These are phyloP conservation scores for Dillenia suffruticosa DNA, from an alignment of 164 flowering plant genomes.

Conservation along the genomic window DNA sequence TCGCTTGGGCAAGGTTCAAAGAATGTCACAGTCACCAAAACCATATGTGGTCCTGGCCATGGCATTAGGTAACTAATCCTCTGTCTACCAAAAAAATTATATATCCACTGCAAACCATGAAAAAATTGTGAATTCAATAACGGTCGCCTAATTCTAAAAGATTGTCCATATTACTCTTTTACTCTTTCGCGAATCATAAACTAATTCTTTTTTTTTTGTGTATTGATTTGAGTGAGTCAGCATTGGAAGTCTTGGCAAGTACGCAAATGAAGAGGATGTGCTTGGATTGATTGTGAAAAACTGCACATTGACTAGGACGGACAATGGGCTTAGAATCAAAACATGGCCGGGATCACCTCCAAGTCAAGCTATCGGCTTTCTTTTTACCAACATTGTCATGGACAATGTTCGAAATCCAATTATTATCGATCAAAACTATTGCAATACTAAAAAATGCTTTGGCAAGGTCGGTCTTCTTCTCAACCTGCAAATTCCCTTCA, in stretches of 20 bases:
- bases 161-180: too few species aligned
- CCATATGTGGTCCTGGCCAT: slow-evolving; percentile 51
- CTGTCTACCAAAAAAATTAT: too few species aligned
- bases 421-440: slow-evolving; percentile 41
- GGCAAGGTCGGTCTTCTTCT: too few species aligned
- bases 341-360: slow-evolving; percentile 32
- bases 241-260: slow-evolving; percentile 51
- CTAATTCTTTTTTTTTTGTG: too few species aligned
- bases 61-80: slow-evolving; percentile 39
- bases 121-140: too few species aligned
- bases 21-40: slow-evolving; percentile 21
- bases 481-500: too few species aligned
- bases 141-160: too few species aligned
- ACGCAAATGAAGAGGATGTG: slow-evolving; percentile 36
- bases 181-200: too few species aligned
- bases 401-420: slow-evolving; percentile 43
- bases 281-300: slow-evolving; percentile 24
- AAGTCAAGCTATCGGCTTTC: slow-evolving; percentile 24
- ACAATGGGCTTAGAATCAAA: slow-evolving; percentile 48
- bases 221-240: slow-evolving; percentile 11
- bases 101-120: too few species aligned
- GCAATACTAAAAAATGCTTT: neutral
- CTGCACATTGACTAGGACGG: slow-evolving; percentile 27
- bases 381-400: slow-evolving; percentile 34
- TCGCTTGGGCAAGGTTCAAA: slow-evolving; percentile 31